A percentile compares a stretch with the other conserved stretches of the same genome.
These are phyloP conservation scores for Fraxinus albicans DNA, from an alignment of 305 asterid genomes.

Conservation along the genomic window DNA sequence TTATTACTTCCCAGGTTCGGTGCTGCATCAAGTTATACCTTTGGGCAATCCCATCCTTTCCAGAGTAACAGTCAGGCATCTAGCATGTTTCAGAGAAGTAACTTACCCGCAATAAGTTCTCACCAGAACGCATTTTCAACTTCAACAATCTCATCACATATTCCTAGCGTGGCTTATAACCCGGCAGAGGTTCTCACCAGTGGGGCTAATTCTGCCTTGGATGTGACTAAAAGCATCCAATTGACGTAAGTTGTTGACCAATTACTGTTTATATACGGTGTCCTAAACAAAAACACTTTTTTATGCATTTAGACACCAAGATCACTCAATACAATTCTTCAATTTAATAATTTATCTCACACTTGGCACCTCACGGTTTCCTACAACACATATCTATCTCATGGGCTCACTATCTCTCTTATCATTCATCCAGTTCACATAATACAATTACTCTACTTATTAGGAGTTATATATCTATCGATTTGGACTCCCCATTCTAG, in stretches of 20 bases:
- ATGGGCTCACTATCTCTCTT: neutral
- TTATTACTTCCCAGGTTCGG: constrained; percentile 41
- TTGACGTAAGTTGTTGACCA: constrained; percentile 45
- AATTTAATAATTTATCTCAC: neutral
- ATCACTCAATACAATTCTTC: neutral
- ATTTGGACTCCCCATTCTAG: too few species aligned
- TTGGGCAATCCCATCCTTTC: constrained; percentile 46
- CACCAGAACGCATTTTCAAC: constrained; percentile 47
- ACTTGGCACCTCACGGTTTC: neutral
- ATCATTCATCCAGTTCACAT: neutral
- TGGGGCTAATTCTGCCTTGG: constrained; percentile 21
- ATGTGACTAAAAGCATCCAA: constrained; percentile 27
- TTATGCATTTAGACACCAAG: neutral
- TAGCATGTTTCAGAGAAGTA: constrained; percentile 37
- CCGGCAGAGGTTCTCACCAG: constrained; percentile 19
- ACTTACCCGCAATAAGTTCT: constrained; percentile 32
- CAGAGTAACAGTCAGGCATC: constrained; percentile 49
- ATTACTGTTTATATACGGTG: neutral
- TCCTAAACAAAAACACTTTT: neutral
- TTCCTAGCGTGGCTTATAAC: constrained; percentile 33
- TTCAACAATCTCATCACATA: constrained; percentile 37
- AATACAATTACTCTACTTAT: too few species aligned
- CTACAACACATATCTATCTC: neutral
- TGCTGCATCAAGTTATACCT: constrained; percentile 47
- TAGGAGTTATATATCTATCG: too few species aligned